Evolutionary conservation across 2,329 filamentous ascomycete species (phyloP), one percentile per base, ranked within the genome.

Genomic region (Fusarium foetens): DNA sequence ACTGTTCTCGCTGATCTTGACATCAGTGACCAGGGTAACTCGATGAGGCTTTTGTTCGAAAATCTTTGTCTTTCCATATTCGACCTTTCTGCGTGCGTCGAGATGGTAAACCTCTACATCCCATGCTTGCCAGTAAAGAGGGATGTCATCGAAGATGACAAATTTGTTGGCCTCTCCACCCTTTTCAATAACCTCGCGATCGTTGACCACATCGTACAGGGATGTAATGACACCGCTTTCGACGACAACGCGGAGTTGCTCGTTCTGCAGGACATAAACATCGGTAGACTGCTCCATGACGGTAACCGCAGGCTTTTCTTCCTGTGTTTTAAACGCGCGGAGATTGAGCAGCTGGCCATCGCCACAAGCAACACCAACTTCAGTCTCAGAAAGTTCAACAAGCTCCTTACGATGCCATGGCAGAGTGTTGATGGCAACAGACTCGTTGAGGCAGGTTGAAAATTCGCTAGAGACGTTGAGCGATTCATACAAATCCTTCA

Each of bases 71-170:
- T 90, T 86, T 70, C 89, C 87, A 23, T 91, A 88, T 10, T 87
- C 79, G 19, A 99, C 86, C 79, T 95, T 93, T 79, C 93, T 89
- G 63, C 94, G 91, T 4, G 94, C 96, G 61, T 97, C 91, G 31
- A 98, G 88, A 77, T 99, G 96, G 84, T 92, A 99, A 33, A 98
- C 95, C 82, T 99, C 96, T 10, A 98, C 95, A 80, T 99, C 95
- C 95, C 95, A 97, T 6, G 94, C 95, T 83, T 98, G 94, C 95
- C 94, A 98, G 84, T 97, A 97, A 29, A 98, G 88, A 27, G 95
- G 95, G 83, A 98, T 98, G 83, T 99, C 96, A 78, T 99, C 96
- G 77, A 97, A 98, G 29, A 98, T 90, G 72, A 98, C 95, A 55
- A 96, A 90, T 79, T 98, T 94, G 74, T 97, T 97, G 29, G 92